These are phyloP conservation scores for Friedmanniomyces simplex DNA, from an alignment of 495 filamentous ascomycete species.

Conservation along the genomic window DNA sequence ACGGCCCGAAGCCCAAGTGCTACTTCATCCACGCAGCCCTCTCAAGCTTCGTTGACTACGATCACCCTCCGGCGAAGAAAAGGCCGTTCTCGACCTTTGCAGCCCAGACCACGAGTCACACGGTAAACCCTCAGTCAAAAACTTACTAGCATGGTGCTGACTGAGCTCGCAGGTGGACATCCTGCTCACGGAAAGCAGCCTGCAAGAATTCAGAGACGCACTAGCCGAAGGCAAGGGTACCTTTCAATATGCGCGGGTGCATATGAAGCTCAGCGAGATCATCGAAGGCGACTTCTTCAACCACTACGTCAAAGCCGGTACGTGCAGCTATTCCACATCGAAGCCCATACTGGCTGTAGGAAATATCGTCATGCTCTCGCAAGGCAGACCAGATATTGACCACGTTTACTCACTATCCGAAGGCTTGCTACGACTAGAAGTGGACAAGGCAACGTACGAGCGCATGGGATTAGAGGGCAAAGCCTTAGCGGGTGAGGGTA, in stretches of 20 bases:
- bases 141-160: constrained; percentile 7
- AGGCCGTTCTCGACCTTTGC: constrained; percentile 62
- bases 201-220: constrained; percentile 40
- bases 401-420: constrained; percentile 65
- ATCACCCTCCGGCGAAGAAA: constrained; percentile 59
- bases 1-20: constrained; percentile 58
- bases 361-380: constrained; percentile 81
- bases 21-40: constrained; percentile 58
- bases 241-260: constrained; percentile 54
- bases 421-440: constrained; percentile 65
- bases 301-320: constrained; percentile 78
- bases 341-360: constrained; percentile 45
- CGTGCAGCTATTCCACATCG: neutral
- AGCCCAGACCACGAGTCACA: constrained; percentile 64
- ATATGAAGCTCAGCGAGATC: constrained; percentile 61
- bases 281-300: constrained; percentile 74
- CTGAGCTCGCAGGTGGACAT: constrained; percentile 52
- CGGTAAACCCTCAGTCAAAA: constrained; percentile 44
- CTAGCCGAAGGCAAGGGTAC: constrained; percentile 38
- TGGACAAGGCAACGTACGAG: constrained; percentile 80
- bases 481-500: constrained; percentile 47
- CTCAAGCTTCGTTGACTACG: constrained; percentile 52
- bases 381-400: constrained; percentile 69
- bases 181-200: constrained; percentile 61
- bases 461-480: constrained; percentile 72